Evolutionary conservation across 352 stramenopile genomes (phyloP), one percentile per base, ranked within the genome.

Genomic region (Pythium oligandrum): DNA sequence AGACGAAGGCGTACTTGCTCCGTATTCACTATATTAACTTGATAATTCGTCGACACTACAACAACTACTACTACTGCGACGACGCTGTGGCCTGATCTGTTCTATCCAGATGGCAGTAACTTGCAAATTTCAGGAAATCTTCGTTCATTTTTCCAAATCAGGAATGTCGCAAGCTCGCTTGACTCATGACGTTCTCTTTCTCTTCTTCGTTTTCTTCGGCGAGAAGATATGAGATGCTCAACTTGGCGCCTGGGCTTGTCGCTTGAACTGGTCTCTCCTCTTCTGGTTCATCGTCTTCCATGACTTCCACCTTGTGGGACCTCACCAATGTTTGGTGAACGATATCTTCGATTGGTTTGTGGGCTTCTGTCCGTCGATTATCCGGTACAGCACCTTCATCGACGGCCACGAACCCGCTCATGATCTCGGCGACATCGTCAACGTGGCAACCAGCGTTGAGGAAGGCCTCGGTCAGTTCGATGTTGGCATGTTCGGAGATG

Each of bases 191-290:
- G 6, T 66, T 61, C 34, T 61, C 53, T n/a, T 66, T 53, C 4
- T 53, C 35, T 1, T 59, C 44, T 32, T 58, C 59, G n/a, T 54
- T 39, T 31, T 45, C 53, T 6, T 66, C 42, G 32, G 53, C 59
- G 1, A 66, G 48, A 6, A 66, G 36, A 39, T 56, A 66, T 4
- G 59, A 66, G 31, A 66, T 66, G 4, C 59, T 42, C 32, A 66
- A 44, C 59, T 66, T 66, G 40, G 38, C 48, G 4, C 11, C 40
- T 6, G 35, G n/a, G 12, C 17, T 37, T 2, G 1, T n/a, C 31
- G 30, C 39, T n/a, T 43, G 9, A 9, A 43, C 39, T 43, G 9
- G 43, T 48, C 43, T 48, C 31, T 17, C 6, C 31, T 17, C n/a
- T n/a, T 17, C 43, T 48, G 10, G 43, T 48, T 43, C 38, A 6